Base-by-base conservation (phyloP, 768 basidiomycete species). In the Phanerochaete sordida region DNA sequence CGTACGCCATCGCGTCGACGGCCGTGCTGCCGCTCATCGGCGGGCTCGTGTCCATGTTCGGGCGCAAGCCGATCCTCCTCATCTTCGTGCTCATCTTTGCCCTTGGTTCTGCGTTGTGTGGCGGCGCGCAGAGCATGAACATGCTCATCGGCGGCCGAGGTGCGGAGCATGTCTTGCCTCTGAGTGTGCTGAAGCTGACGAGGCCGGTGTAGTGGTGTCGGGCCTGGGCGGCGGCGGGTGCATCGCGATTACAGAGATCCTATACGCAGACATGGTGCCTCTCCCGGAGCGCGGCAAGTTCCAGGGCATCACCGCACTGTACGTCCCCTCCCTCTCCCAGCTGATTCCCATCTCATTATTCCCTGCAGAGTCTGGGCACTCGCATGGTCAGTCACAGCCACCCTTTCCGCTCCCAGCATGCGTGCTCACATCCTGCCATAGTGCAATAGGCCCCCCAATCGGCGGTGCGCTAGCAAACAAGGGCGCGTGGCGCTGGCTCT, bases 101-200 rank as follows among this genome's bases (percentile, higher is more conserved):
- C 0, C 39, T 79, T 30, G 82, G 82, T 0, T 76, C 74, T 24
- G 78, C 76, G 12, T 23, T 84, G 1, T 74, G 71, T 16, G 83
- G 81, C 1, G 72, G 73, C 0, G 76, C 80, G 0, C 72, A 67
- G 7, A 77, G 39, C 52, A 77, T 83, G 73, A 62, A 65, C 19
- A 72, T 74, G 65, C 64, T 81, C 8, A 80, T 82, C 45, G 76
- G 68, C 0, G 80, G 75, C 1, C 70, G 82, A 27, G 64, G 72
- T 69, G 19, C 12, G 26, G 16, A 43, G 16, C 12, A 19, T 27
- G 3, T 13, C 12, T 46, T 23, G 21, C 13, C 4, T 21, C 1
- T 8, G 21, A n/a, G n/a, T n/a, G 1, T 28, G 28, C 27, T 50
- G 19, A 50, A 7, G 3, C 13, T 16, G 16, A 56, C 26, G 31